Percentiles rank a stretch among this genome's conserved stretches.
Conservation (phyloP, 176 grass and related monocot genomes). For the Cenchrus purpureus region DNA sequence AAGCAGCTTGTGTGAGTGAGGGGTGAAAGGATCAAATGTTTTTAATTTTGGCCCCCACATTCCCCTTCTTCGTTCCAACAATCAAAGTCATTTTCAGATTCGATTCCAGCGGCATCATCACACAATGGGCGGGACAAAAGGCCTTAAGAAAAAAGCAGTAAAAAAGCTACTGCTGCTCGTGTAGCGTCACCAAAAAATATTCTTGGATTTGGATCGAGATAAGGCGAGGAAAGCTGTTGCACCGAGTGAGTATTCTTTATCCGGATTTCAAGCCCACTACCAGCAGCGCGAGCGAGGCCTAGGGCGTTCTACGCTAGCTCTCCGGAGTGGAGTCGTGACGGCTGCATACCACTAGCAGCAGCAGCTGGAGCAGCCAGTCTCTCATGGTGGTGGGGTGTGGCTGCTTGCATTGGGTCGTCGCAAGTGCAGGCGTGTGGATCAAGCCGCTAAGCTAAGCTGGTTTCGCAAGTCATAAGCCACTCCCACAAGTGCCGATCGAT, state of each 20-base stretch:
- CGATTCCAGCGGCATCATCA: slow-evolving; percentile 41
- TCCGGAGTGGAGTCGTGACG: slow-evolving; percentile 40
- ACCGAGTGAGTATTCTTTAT: not conserved
- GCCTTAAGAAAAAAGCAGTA: not conserved
- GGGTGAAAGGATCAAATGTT: slow-evolving; percentile 22
- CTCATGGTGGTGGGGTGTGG: not conserved
- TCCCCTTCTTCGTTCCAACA: not conserved
- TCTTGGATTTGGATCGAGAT: slow-evolving; percentile 27
- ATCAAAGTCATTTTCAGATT: slow-evolving; percentile 5
- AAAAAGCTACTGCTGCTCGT: not conserved
- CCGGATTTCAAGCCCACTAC: slow-evolving; percentile 41
- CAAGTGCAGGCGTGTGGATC: slow-evolving; percentile 53
- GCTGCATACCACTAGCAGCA: slow-evolving; percentile 26
- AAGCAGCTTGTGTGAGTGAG: slow-evolving; percentile 11
- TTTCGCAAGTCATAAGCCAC: slow-evolving; percentile 31
- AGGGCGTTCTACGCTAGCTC: not conserved
- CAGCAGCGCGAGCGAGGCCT: not conserved
- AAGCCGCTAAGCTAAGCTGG: slow-evolving; percentile 34
- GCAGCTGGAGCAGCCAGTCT: not conserved
- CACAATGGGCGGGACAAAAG: slow-evolving; percentile 17
- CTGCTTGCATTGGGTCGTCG: not conserved
- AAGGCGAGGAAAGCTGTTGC: slow-evolving; percentile 34
- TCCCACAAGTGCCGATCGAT: not conserved
- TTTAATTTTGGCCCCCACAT: too few species aligned
- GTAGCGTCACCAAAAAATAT: slow-evolving; percentile 17